phyloP scores from a whole-genome alignment of 352 stramenopile genomes.

The Phytophthora gonapodyides region DNA sequence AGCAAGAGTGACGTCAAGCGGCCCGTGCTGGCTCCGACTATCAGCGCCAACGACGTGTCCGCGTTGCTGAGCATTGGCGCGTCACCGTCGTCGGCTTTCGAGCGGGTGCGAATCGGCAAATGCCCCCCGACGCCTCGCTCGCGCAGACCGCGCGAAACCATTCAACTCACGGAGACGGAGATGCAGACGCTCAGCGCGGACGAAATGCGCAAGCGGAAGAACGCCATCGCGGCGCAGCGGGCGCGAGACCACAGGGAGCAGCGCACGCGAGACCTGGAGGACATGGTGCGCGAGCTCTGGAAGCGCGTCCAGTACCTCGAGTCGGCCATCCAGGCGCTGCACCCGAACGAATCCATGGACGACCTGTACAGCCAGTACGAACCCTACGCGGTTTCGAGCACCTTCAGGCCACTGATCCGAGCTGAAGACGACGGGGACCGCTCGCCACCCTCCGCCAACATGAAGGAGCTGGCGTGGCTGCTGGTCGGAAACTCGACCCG shows the following conservation, averaged over 20 bases:
- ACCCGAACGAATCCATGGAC: slow-evolving; percentile 34
- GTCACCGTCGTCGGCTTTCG: slow-evolving; percentile 16
- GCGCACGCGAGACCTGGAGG: slow-evolving; percentile 60
- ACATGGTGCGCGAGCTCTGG: slow-evolving; percentile 61
- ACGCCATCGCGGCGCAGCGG: slow-evolving; percentile 63
- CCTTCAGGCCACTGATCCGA: slow-evolving; percentile 25
- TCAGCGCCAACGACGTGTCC: slow-evolving; percentile 33
- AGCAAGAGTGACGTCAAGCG: slow-evolving; percentile 16
- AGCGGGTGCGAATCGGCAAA: slow-evolving; percentile 29
- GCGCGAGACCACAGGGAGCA: slow-evolving; percentile 64
- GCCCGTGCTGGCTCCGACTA: slow-evolving; percentile 20
- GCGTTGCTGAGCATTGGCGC: slow-evolving; percentile 25
- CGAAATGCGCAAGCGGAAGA: slow-evolving; percentile 73
- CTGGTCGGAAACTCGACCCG: slow-evolving; percentile 21
- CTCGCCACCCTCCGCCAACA: slow-evolving; percentile 19
- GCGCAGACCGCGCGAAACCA: slow-evolving; percentile 44
- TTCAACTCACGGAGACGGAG: slow-evolving; percentile 51
- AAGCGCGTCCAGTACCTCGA: slow-evolving; percentile 65
- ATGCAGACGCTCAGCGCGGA: slow-evolving; percentile 45
- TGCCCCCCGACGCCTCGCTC: slow-evolving; percentile 31
- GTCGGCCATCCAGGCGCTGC: slow-evolving; percentile 40
- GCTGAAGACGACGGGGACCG: slow-evolving; percentile 6
- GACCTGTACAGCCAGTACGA: slow-evolving; percentile 49
- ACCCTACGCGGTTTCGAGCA: slow-evolving; percentile 41
- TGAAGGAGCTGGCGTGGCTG: slow-evolving; percentile 38